These are phyloP conservation scores for Phytophthora melonis DNA, from an alignment of 352 stramenopile genomes.

Conservation along the genomic window DNA sequence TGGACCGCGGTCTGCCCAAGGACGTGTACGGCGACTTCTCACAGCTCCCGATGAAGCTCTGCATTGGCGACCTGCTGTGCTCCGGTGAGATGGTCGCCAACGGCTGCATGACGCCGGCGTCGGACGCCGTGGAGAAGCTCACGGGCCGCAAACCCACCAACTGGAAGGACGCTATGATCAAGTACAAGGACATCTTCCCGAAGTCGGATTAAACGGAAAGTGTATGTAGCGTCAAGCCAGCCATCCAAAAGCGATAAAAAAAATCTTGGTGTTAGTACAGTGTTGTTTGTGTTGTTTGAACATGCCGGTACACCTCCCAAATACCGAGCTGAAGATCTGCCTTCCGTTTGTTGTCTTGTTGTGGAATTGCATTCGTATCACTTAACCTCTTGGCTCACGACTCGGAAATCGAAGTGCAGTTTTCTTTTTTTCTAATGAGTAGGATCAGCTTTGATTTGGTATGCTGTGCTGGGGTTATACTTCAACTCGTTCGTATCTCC, in stretches of 20 bases:
- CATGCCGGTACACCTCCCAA: no score
- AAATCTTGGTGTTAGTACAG: no score
- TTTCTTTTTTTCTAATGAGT: no score
- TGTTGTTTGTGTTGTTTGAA: no score
- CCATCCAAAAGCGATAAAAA: not conserved
- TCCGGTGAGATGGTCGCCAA: conserved; percentile 26
- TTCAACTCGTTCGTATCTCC: no score
- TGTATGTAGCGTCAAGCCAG: not conserved
- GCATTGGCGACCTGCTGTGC: conserved; percentile 26
- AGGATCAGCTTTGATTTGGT: no score
- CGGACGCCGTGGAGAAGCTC: conserved; percentile 28
- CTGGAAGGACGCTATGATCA: conserved; percentile 25
- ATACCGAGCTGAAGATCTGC: no score
- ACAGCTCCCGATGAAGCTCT: conserved; percentile 28
- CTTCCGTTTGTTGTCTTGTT: no score
- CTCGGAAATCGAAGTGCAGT: no score
- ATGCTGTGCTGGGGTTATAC: no score
- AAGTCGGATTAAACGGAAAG: conserved; percentile 12
- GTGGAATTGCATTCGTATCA: no score
- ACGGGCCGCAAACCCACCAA: conserved; percentile 21
- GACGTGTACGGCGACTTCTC: conserved; percentile 30
- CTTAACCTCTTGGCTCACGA: no score
- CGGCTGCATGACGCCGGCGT: conserved; percentile 15
- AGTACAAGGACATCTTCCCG: conserved; percentile 30
- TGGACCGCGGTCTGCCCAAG: conserved; percentile 19